Evolutionary conservation across 2,329 filamentous ascomycete species (phyloP).

Genomic region (Leptographium flavum): DNA sequence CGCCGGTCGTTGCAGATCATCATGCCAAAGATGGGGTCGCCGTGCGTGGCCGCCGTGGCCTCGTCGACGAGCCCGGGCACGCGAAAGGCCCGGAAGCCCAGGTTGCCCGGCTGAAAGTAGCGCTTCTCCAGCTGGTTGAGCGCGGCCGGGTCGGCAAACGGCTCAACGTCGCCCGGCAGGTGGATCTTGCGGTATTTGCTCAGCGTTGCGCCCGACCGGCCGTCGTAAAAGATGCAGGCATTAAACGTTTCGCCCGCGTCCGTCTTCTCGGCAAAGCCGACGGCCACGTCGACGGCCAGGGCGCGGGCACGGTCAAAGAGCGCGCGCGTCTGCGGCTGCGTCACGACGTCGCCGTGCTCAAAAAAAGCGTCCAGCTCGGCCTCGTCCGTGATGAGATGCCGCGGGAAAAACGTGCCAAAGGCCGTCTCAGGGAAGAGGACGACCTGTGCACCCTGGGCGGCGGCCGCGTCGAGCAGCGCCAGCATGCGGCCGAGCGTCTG

Average conservation of each 20-base stretch:
- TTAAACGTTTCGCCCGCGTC: constrained; percentile 27
- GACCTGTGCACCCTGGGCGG: constrained; percentile 27
- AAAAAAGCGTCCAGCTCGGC: constrained; percentile 33
- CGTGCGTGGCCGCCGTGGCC: constrained; percentile 12
- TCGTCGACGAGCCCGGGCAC: constrained; percentile 28
- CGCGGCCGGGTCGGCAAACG: constrained; percentile 30
- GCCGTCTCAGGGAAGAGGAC: constrained; percentile 39
- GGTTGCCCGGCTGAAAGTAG: constrained; percentile 36
- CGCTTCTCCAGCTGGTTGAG: constrained; percentile 39
- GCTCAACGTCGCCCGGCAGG: constrained; percentile 36
- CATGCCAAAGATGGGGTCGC: constrained; percentile 39
- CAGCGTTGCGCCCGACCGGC: constrained; percentile 24
- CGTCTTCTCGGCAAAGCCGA: constrained; percentile 37
- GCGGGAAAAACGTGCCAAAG: constrained; percentile 42
- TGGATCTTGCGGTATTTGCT: constrained; percentile 42
- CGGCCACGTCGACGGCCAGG: constrained; percentile 32
- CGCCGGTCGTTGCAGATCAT: constrained; percentile 39
- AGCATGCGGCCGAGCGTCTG: constrained; percentile 33
- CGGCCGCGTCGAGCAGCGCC: constrained; percentile 30
- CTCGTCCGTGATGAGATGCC: constrained; percentile 30
- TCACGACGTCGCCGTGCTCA: constrained; percentile 27
- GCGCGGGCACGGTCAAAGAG: constrained; percentile 33
- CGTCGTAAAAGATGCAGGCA: constrained; percentile 35
- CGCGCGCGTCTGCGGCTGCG: constrained; percentile 28
- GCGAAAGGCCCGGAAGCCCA: constrained; percentile 39